Base-by-base conservation (phyloP, 305 asterid genomes). In the Ilex paraguariensis region DNA sequence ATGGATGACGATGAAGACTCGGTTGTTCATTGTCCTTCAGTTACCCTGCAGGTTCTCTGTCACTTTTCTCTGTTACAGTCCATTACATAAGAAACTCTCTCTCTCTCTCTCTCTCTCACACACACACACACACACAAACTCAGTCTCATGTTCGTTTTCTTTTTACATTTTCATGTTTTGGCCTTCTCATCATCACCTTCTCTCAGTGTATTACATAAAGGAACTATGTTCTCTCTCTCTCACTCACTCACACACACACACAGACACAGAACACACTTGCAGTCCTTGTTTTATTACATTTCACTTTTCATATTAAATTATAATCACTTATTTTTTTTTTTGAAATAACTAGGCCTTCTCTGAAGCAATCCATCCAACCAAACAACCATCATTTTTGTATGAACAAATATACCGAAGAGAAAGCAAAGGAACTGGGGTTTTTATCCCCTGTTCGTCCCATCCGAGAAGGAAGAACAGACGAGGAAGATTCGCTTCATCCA, bases 381-480 rank as follows among this genome's bases (percentile, higher is more conserved):
- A 69, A 51, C 77, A 81, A 70, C 44, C 69, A 44, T 66, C 79
- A 49, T 67, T 56, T 30, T 50, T 46, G 7, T 42, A 77, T 30
- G 70, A 71, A 36, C 87, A 75, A 40, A 72, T 56, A 9, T 57
- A 66, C 78, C 85, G 78, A 54, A 79, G 85, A 71, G 89, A 82
- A 67, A 83, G 84, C 83, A 88, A 87, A 73, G 98, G 98, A 30
- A 91, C 98, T 10, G 96, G 98, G 58, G 98, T 91, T 3, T 91
- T 88, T 28, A 88, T 91, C 64, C 98, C 98, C 5, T 87, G 71
- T 57, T 81, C 87, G 30, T 61, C 74, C 15, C 71, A 81, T 57
- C 73, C 81, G 0, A 74, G 84, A 68, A 85, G 77, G 64, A 76
- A 60, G 59, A 61, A 42, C 30, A 77, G 64, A 71, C 83, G 78